Base-by-base conservation (phyloP, 2,329 filamentous ascomycete species). In the Knufia fluminis region DNA sequence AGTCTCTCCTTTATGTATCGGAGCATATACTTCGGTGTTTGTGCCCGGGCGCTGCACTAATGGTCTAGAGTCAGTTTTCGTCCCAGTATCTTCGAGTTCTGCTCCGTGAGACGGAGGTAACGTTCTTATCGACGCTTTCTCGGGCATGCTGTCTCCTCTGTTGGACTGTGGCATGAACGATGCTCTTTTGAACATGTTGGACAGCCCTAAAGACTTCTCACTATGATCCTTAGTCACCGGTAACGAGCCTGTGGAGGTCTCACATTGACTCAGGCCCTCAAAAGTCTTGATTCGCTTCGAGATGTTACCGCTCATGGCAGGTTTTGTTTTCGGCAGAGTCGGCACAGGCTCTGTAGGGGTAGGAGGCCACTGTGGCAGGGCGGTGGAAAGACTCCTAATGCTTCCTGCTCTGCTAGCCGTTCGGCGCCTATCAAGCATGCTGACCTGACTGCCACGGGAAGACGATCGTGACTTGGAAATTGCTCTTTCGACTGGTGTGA, bases 231-330 rank as follows among this genome's bases (percentile, higher is more conserved):
- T 56, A 17, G 55, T 48, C 23, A 53, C 4, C 10, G 45, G 4
- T 12, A 16, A 19, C 23, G 33, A 24, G 45, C 19, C 4, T 12
- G 33, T 16, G 9, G 47, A 44, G 48, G 54, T 60, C 12, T 62
- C 74, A 68, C 52, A 82, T 76, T 57, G 72, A 2, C 74, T 74
- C 49, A 92, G 76, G 65, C 88, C 90, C 63, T 95, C 86, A 47
- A 98, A 73, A 4, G 90, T 89, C 66, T 95, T 94, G 65, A 97
- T 97, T 36, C 92, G 83, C 64, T 91, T 87, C 2, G 91, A 94
- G 53, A 98, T 96, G 58, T 87, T 89, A 7, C 86, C 89, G 6
- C 88, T 90, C 20, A 97, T 78, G 60, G 86, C 92, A 56, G 83
- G 76, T 64, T 90, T 94, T 64, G 86, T 88, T 41, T 75, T 70